phyloP scores from a whole-genome alignment of 2,329 filamentous ascomycete species.

The Remersonia thermophila region DNA sequence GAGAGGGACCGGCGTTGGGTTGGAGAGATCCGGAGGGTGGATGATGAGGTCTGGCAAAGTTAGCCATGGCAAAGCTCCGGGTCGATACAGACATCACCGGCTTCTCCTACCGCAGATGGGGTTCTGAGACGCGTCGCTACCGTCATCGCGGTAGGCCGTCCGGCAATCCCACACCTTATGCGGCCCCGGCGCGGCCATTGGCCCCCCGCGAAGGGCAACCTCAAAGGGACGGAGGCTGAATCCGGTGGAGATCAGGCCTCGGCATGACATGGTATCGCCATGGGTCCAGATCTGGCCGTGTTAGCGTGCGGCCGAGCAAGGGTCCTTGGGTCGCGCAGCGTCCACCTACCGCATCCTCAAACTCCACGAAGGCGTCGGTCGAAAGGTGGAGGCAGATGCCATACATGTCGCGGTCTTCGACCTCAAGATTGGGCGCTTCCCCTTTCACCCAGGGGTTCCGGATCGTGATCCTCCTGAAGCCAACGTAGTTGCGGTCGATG shows the following conservation, averaged over 20 bases:
- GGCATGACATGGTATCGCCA: conserved; percentile 27
- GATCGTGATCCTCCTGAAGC: conserved; percentile 40
- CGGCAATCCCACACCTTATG: conserved; percentile 34
- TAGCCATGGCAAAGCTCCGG: not conserved
- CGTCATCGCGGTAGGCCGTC: conserved; percentile 28
- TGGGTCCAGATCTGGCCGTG: conserved; percentile 30
- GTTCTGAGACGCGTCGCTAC: conserved; percentile 23
- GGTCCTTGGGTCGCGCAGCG: not conserved
- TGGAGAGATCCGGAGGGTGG: conserved; percentile 25
- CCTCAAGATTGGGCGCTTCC: conserved; percentile 24
- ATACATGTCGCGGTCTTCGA: conserved; percentile 30
- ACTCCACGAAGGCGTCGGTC: conserved; percentile 42
- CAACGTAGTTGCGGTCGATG: conserved; percentile 38
- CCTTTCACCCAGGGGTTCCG: conserved; percentile 24
- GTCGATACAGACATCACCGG: not conserved
- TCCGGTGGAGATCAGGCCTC: conserved; percentile 44
- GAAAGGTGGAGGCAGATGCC: conserved; percentile 39
- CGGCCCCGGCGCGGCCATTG: conserved; percentile 11
- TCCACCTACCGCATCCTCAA: conserved; percentile 37
- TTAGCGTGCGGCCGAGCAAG: conserved; percentile 1
- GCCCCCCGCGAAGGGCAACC: conserved; percentile 26
- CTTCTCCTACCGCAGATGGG: conserved; percentile 32
- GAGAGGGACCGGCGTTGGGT: conserved; percentile 25
- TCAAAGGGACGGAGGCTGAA: conserved; percentile 39
- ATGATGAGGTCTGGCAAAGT: conserved; percentile 34